Percentiles rank a stretch among this genome's conserved stretches.
Evolutionary conservation across 73 alveolate genomes (phyloP).

Genomic region (Blepharisma japonicum): DNA sequence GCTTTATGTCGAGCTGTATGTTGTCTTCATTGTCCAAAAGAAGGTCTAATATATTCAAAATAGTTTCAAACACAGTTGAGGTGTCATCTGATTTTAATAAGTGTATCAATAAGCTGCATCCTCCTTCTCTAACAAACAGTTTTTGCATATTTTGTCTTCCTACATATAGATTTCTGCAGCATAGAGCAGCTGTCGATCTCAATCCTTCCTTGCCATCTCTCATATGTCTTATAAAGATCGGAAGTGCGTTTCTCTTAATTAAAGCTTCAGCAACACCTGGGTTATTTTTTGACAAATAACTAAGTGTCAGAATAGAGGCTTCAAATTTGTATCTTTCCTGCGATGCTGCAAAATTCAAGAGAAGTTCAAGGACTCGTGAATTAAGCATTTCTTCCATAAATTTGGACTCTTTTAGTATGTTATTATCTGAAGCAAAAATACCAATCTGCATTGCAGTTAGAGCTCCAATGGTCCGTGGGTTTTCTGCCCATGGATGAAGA

Average conservation of each 20-base stretch:
- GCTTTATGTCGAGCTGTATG: conserved; percentile 1
- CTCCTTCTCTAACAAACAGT: conserved; percentile 23
- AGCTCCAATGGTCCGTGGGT: background rate
- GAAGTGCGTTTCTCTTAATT: background rate
- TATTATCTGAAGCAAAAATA: conserved; percentile 1
- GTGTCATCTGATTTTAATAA: conserved; percentile 1
- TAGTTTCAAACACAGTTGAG: conserved; percentile 16
- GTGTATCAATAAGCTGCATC: background rate
- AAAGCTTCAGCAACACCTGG: background rate
- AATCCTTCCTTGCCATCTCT: conserved; percentile 18
- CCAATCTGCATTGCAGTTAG: conserved; percentile 14
- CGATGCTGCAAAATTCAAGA: background rate
- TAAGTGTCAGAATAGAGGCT: background rate
- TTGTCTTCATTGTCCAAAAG: background rate
- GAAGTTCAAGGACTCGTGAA: background rate
- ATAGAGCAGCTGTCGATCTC: conserved; percentile 19
- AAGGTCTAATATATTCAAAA: background rate
- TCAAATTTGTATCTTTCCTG: conserved; percentile 2
- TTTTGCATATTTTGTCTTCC: conserved; percentile 20
- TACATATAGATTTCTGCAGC: conserved; percentile 10
- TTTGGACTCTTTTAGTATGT: background rate
- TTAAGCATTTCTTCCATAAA: background rate
- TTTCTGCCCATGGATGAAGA: conserved; percentile 27
- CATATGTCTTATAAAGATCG: background rate
- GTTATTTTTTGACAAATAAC: background rate